Base-by-base conservation (phyloP, 257 asterid species). In the Jacaranda mimosifolia region DNA sequence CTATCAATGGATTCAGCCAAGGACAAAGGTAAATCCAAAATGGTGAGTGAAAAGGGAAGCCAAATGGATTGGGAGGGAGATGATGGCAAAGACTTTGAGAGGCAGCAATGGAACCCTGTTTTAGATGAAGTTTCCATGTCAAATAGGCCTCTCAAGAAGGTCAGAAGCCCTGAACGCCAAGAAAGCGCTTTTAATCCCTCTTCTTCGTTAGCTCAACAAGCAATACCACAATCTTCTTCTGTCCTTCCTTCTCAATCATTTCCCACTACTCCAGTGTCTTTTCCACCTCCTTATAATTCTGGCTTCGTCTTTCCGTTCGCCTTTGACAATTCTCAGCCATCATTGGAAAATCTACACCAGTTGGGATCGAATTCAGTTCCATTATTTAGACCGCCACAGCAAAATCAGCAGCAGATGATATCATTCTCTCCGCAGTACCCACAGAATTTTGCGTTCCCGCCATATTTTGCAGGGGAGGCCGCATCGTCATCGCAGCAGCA, bases 241-340 rank as follows among this genome's bases (percentile, higher is more conserved):
- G 56, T 63, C 40, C 63, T 78, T 9, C 49, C 35, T 42, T 19
- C 79, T 38, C 73, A 13, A 17, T 17, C 65, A 40, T 78, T 63
- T 17, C 38, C 91, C 32, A 26, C 32, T 26, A 26, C 1, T 26
- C 32, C 32, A 12, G 18, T 36, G 64, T 1, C 73, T 5, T 78
- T 12, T 72, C 86, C 84, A 18, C 64, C 83, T 3, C 75, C 86
- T 32, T 85, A 73, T 26, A 26, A 26, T 14, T 19, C 97, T 0
- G 84, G 86, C 38, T 88, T 74, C 48, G 84, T 86, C 32, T 93
- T 91, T 26, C 98, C 98, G 0, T 93, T 93, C 83, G 85, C 96
- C 14, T 59, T 82, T 26, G 92, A 92, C 18, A 80, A 76, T 39
- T 68, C 83, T 6, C 91, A 77, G 26, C 83, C 67, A 1, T 76